Evolutionary conservation across 2,329 filamentous ascomycete species (phyloP).

Genomic region (Aspergillus pseudotamarii): DNA sequence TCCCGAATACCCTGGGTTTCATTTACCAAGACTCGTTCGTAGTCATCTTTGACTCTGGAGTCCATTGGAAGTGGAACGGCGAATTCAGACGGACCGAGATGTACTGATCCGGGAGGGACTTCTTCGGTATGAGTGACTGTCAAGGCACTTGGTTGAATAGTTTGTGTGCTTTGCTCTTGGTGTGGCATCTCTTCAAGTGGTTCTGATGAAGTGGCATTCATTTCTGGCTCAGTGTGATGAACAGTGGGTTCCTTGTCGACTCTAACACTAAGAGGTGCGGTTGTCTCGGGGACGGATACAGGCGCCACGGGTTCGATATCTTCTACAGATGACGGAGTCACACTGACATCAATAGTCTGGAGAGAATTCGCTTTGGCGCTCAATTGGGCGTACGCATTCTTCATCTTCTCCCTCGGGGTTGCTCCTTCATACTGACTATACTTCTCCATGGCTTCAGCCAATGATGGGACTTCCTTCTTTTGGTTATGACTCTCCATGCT

Average conservation of each 20-base stretch:
- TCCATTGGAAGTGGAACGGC: conserved; percentile 48
- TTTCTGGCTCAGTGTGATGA: conserved; percentile 25
- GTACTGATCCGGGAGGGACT: conserved; percentile 33
- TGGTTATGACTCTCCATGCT: conserved; percentile 26
- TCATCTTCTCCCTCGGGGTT: conserved; percentile 35
- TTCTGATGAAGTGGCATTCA: conserved; percentile 26
- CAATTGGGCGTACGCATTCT: conserved; percentile 32
- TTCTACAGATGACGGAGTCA: conserved; percentile 46
- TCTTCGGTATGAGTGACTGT: conserved; percentile 31
- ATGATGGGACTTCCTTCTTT: conserved; percentile 19
- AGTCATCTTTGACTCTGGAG: conserved; percentile 46
- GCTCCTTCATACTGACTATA: conserved; percentile 32
- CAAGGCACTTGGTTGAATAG: conserved; percentile 42
- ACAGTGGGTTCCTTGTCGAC: conserved; percentile 32
- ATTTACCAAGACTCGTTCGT: conserved; percentile 36
- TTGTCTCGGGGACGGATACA: conserved; percentile 30
- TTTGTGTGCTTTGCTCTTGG: conserved; percentile 30
- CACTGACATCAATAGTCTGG: conserved; percentile 30
- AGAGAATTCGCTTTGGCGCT: conserved; percentile 24
- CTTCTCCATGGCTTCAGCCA: conserved; percentile 28
- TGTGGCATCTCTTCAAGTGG: conserved; percentile 29
- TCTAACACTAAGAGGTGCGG: conserved; percentile 40
- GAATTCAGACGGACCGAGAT: conserved; percentile 44
- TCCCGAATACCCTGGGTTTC: conserved; percentile 33
- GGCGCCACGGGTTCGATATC: conserved; percentile 41